Base-by-base conservation (phyloP, 225 moss, liverwort and hornwort species). In the Neckera pumila region DNA sequence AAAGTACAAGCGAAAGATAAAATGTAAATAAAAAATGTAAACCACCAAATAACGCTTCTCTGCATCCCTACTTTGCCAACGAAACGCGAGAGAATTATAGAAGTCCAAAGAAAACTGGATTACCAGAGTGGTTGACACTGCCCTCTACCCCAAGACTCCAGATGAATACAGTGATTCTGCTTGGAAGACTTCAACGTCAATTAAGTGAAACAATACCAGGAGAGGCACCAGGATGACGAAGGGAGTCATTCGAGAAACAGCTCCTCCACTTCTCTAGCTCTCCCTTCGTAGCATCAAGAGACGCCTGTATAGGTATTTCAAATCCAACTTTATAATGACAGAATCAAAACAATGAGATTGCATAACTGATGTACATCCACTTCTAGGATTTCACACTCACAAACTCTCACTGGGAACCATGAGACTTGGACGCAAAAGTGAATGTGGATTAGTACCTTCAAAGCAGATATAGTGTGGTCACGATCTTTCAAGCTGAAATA, bases 231-330 rank as follows among this genome's bases (percentile, higher is more conserved):
- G 89, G 58, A 71, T 93, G 84, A 60, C 92, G 80, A 82, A 95
- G 84, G 61, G 92, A 88, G 76, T 96, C 96, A 42, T 86, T 92
- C 26, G 87, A 91, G 84, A 99, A 97, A 75, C 92, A 89, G 60
- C 61, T 88, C 33, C 90, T 95, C 98, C 98, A 99, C 67, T 90
- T 92, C 87, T 99, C 96, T 79, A 97, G 82, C 86, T 96, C 93
- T 90, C 86, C 94, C 42, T 94, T 97, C 19, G 91, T 90, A 70
- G 87, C 89, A 77, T 88, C 79, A 60, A 99, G 95, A 83, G 95
- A 93, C 84, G 92, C 91, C 98, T 99, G 92, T 43, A 79, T 11
- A 78, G 70, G 62, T 84, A 75, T 80, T 87, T 89, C 65, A 87
- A 80, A 84, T 65, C 81, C 61, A 76, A 54, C 62, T 85, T 63